phyloP scores from a whole-genome alignment of 2,329 filamentous ascomycete genomes.

The Clonostachys byssicola region DNA sequence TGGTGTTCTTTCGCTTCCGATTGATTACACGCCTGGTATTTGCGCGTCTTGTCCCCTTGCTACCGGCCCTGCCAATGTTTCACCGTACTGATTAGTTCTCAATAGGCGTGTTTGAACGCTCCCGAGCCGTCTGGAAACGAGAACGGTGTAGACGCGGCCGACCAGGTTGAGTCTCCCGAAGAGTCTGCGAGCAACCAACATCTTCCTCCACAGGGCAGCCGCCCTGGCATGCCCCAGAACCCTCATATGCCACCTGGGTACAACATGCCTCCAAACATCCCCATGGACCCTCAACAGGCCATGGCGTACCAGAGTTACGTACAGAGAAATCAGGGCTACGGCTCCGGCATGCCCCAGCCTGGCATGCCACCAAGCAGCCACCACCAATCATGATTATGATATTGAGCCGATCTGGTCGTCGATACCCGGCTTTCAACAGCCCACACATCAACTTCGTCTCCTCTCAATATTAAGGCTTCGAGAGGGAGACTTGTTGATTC shows the following conservation, averaged over 20 bases:
- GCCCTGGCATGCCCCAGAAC: constrained; percentile 63
- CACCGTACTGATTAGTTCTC: constrained; percentile 1
- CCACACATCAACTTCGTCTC: constrained; percentile 15
- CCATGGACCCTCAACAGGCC: constrained; percentile 73
- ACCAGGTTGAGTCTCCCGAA: constrained; percentile 85
- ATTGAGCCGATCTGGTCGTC: constrained; percentile 21
- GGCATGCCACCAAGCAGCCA: constrained; percentile 81
- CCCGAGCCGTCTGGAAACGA: constrained; percentile 85
- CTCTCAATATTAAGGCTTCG: not conserved
- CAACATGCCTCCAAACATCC: constrained; percentile 57
- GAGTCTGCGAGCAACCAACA: constrained; percentile 70
- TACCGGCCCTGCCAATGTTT: not conserved
- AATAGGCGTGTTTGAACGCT: constrained; percentile 92
- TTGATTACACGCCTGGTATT: not conserved
- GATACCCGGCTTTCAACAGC: constrained; percentile 59
- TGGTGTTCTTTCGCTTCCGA: not conserved
- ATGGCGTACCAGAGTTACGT: constrained; percentile 83
- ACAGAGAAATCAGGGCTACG: constrained; percentile 62
- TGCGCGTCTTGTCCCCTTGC: not conserved
- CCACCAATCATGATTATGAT: constrained; percentile 61
- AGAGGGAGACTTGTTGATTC: too few species aligned
- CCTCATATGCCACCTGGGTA: constrained; percentile 59
- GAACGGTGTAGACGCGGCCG: constrained; percentile 72
- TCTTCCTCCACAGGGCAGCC: constrained; percentile 57
- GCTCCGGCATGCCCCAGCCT: constrained; percentile 74